These are phyloP conservation scores for Paxillus ammoniavirescens DNA, from an alignment of 768 basidiomycete genomes.

Conservation along the genomic window DNA sequence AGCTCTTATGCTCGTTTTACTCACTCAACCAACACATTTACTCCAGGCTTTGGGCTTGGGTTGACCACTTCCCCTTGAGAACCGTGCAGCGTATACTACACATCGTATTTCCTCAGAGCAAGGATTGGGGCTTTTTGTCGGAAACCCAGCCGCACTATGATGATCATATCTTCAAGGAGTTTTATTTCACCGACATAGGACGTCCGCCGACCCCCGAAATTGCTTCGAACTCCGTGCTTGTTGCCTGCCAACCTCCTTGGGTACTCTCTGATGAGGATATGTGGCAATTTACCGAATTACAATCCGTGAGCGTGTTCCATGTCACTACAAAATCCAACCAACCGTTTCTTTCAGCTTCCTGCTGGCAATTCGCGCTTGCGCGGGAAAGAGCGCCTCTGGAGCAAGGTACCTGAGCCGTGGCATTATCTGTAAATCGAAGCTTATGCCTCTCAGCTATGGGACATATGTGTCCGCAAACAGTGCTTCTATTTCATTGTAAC, in stretches of 20 bases:
- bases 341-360: conserved; percentile 22
- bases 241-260: conserved; percentile 65
- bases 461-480: conserved; percentile 46
- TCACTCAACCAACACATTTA: neutral
- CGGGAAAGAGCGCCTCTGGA: conserved; percentile 58
- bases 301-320: conserved; percentile 16
- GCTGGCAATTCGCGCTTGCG: conserved; percentile 39
- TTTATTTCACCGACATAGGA: conserved; percentile 38
- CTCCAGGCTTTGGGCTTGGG: conserved; percentile 29
- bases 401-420: conserved; percentile 42
- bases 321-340: neutral
- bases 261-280: conserved; percentile 54
- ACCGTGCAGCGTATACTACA: conserved; percentile 40
- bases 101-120: conserved; percentile 41
- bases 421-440: neutral
- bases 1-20: neutral
- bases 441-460: conserved; percentile 41
- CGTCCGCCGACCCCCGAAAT: conserved; percentile 23
- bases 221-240: conserved; percentile 38
- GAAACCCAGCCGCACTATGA: conserved; percentile 35
- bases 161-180: conserved; percentile 42
- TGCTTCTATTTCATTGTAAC: conserved; percentile 59
- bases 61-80: conserved; percentile 33
- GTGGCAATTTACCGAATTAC: conserved; percentile 47
- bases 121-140: conserved; percentile 42